Evolutionary conservation across 1,139 yeast genomes (phyloP).

Genomic region (Yamadazyma taylorii): DNA sequence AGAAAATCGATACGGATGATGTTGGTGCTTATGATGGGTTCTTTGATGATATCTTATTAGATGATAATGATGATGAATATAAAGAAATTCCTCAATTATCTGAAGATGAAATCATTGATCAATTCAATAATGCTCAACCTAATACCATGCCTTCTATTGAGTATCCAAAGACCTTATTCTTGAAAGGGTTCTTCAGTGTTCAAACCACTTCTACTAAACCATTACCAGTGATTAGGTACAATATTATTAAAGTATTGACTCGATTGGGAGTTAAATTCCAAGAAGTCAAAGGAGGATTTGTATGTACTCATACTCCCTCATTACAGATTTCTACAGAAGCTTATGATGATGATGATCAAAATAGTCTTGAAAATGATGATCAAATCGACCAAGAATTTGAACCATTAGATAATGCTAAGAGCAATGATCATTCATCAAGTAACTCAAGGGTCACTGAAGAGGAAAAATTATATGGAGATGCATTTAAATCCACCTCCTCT

Average conservation of each 20-base stretch:
- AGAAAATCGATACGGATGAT: constrained; percentile 23
- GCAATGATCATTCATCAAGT: constrained; percentile 14
- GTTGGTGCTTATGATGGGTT: constrained; percentile 44
- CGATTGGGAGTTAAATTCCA: constrained; percentile 78
- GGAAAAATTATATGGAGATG: constrained; percentile 43
- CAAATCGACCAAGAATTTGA: constrained; percentile 3
- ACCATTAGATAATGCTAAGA: neutral
- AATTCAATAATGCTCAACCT: constrained; percentile 68
- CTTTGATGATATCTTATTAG: constrained; percentile 67
- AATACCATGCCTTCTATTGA: constrained; percentile 93
- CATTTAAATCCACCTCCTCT: constrained; percentile 39
- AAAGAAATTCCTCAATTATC: constrained; percentile 45
- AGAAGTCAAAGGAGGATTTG: constrained; percentile 93
- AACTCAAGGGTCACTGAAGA: constrained; percentile 38
- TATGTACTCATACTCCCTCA: constrained; percentile 72
- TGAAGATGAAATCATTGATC: constrained; percentile 65
- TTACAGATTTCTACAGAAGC: constrained; percentile 20
- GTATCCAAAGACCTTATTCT: constrained; percentile 84
- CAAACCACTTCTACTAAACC: constrained; percentile 95
- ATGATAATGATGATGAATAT: constrained; percentile 29
- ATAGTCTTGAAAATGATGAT: constrained; percentile 23
- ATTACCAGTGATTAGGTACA: constrained; percentile 82
- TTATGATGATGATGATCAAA: constrained; percentile 27
- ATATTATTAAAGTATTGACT: constrained; percentile 75
- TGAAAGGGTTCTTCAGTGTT: constrained; percentile 93